These are phyloP conservation scores for Phytophthora crassamura DNA, from an alignment of 352 stramenopile species.

Conservation along the genomic window DNA sequence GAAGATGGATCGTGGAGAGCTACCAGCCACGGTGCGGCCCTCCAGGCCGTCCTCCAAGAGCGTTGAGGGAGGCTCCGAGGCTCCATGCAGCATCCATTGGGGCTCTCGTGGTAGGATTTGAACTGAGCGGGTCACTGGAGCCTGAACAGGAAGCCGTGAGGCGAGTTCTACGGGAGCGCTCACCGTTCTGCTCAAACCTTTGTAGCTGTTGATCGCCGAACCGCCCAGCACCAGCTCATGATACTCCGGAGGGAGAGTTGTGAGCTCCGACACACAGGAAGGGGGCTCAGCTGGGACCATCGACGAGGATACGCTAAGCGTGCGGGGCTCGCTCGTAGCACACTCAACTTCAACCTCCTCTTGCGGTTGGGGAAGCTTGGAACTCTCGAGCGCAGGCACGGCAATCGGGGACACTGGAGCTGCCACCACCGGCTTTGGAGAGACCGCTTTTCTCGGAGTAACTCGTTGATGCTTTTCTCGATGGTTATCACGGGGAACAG, in stretches of 20 bases:
- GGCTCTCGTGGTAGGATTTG: constrained; percentile 1
- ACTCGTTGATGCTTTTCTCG: background rate
- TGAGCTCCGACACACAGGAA: constrained; percentile 31
- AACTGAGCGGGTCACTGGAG: background rate
- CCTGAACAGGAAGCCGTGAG: background rate
- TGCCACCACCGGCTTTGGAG: background rate
- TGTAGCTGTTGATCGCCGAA: constrained; percentile 16
- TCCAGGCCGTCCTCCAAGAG: constrained; percentile 31
- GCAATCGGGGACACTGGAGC: background rate
- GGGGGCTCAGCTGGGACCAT: constrained; percentile 14
- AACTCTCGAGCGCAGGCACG: background rate
- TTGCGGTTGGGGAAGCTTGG: background rate
- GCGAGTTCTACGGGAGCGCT: constrained; percentile 12
- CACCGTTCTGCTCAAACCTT: constrained; percentile 15
- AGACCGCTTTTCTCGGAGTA: background rate
- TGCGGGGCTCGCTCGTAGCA: constrained; percentile 1
- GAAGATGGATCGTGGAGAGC: constrained; percentile 22
- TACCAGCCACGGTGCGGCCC: constrained; percentile 20
- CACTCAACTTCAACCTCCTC: background rate
- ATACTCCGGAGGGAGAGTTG: constrained; percentile 33
- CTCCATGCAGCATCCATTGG: constrained; percentile 17
- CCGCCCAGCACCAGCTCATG: constrained; percentile 33
- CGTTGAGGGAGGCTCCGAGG: constrained; percentile 7
- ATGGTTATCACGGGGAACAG: constrained; percentile 13
- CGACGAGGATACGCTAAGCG: constrained; percentile 15